Evolutionary conservation across 1,284 basidiomycete species (phyloP), one percentile per base, ranked within the genome.

Genomic region (Golubevia sp.): DNA sequence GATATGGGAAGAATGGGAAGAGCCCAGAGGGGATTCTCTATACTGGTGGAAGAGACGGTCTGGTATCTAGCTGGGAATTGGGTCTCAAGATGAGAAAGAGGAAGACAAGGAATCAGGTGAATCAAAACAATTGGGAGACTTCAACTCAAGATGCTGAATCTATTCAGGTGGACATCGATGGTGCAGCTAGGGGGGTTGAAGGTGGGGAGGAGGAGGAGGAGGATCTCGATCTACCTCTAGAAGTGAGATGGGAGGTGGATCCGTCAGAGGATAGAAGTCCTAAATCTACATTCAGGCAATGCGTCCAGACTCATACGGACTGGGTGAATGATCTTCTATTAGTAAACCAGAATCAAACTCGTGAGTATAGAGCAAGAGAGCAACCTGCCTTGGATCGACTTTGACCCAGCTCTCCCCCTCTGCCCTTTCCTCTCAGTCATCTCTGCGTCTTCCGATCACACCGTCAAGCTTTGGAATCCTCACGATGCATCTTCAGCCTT

Each of bases 311-410:
- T 7, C 81, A 83, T 64, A 90, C 91, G 0, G 94, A 98, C 85
- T 99, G 96, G 97, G 90, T 98, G 54, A 98, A 97, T 84, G 96
- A 98, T 77, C 90, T 99, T 63, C 81, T 95, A 5, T 87, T 99
- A 13, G 95, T 92, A 85, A 96, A 97, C 79, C 87, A 90, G 68
- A 94, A 97, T 74, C 94, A 96, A 83, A 97, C 93, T 2, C 86
- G 91, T 91, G 52, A 60, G 65, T 67, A 20, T 15, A 2, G 1
- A 44, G 18, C 2, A 18, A 24, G 24, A 2, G 48, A 59, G 49
- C 20, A 50, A 51, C 21, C 6, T 38, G 1, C 3, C 11, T 26
- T 27, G 44, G 3, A 5, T 3, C 21, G 23, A 20, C 15, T 23
- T 23, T 2, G 49, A 58, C 56, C 7, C 54, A 52, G 13, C 15